These are phyloP conservation scores for Trypanosoma congolense DNA, from an alignment of 208 protist genomes.

Conservation along the genomic window DNA sequence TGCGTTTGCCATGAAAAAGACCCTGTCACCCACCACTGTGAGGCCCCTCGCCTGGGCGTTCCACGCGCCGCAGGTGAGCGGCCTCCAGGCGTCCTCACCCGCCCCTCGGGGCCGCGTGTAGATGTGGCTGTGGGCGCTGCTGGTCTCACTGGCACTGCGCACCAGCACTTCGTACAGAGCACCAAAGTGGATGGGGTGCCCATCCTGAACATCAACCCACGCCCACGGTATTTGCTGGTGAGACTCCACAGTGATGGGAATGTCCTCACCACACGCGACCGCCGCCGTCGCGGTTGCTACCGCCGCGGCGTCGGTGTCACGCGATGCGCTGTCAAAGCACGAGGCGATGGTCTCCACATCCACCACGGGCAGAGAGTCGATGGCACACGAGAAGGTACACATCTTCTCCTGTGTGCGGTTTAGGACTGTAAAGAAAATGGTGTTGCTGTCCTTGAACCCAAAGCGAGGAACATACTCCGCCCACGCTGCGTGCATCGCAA, in stretches of 20 bases:
- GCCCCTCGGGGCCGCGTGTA: slow-evolving; percentile 27
- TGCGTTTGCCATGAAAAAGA: slow-evolving; percentile 68
- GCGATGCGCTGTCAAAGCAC: slow-evolving; percentile 10
- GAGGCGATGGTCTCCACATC: slow-evolving; percentile 25
- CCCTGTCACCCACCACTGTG: slow-evolving; percentile 21
- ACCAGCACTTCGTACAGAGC: slow-evolving; percentile 48
- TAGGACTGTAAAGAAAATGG: slow-evolving; percentile 60
- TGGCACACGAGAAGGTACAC: slow-evolving; percentile 50
- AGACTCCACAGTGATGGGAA: slow-evolving; percentile 37
- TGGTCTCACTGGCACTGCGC: slow-evolving; percentile 44
- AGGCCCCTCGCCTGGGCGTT: slow-evolving; percentile 45
- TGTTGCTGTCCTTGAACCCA: slow-evolving; percentile 64
- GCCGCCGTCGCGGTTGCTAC: slow-evolving; percentile 8
- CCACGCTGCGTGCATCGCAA: slow-evolving; percentile 42
- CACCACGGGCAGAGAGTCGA: slow-evolving; percentile 41
- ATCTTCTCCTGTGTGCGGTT: slow-evolving; percentile 66
- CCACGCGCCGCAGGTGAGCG: slow-evolving; percentile 65
- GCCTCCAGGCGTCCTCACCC: slow-evolving; percentile 33
- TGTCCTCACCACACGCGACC: not conserved
- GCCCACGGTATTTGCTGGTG: slow-evolving; percentile 61
- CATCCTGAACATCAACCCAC: slow-evolving; percentile 60
- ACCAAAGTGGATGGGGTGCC: slow-evolving; percentile 46
- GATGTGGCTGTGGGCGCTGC: slow-evolving; percentile 60
- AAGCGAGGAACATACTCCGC: slow-evolving; percentile 81
- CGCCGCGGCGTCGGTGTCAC: slow-evolving; percentile 7